phyloP scores from a whole-genome alignment of 352 stramenopile species.

The Pythium biforme region DNA sequence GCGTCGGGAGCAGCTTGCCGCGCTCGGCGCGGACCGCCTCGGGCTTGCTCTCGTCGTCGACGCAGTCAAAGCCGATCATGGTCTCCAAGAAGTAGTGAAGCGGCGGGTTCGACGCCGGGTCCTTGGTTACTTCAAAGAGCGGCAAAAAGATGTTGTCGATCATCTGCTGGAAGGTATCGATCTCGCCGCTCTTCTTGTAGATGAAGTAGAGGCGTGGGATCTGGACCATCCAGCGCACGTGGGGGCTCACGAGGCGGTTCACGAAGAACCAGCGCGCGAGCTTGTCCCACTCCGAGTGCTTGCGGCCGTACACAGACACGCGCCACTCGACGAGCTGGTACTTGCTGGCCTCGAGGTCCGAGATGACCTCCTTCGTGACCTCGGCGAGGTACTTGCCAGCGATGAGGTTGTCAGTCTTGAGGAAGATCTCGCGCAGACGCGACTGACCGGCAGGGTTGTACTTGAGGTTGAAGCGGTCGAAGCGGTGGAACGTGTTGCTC shows the following conservation, averaged over 20 bases:
- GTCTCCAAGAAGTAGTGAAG: constrained; percentile 93
- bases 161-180: constrained; percentile 97
- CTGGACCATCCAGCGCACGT: constrained; percentile 98
- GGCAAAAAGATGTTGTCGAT: constrained; percentile 98
- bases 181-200: constrained; percentile 91
- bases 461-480: constrained; percentile 99
- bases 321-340: constrained; percentile 95
- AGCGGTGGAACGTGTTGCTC: constrained; percentile 99
- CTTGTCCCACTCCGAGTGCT: constrained; percentile 95
- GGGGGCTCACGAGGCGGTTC: constrained; percentile 89
- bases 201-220: constrained; percentile 96
- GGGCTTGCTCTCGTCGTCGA: constrained; percentile 97
- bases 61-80: constrained; percentile 98
- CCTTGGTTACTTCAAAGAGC: constrained; percentile 97
- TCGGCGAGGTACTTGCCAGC: constrained; percentile 94
- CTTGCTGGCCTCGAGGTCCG: constrained; percentile 87
- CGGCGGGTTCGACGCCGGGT: constrained; percentile 91
- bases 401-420: constrained; percentile 99
- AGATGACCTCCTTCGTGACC: constrained; percentile 94
- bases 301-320: constrained; percentile 93
- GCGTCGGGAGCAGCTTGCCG: constrained; percentile 72
- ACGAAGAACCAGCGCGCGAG: constrained; percentile 96
- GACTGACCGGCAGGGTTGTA: constrained; percentile 96
- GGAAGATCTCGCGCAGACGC: constrained; percentile 97
- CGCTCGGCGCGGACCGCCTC: constrained; percentile 83